Percentiles rank a stretch among this genome's conserved stretches.
These are phyloP conservation scores for Amylocystis lapponica DNA, from an alignment of 768 basidiomycete genomes.

Conservation along the genomic window DNA sequence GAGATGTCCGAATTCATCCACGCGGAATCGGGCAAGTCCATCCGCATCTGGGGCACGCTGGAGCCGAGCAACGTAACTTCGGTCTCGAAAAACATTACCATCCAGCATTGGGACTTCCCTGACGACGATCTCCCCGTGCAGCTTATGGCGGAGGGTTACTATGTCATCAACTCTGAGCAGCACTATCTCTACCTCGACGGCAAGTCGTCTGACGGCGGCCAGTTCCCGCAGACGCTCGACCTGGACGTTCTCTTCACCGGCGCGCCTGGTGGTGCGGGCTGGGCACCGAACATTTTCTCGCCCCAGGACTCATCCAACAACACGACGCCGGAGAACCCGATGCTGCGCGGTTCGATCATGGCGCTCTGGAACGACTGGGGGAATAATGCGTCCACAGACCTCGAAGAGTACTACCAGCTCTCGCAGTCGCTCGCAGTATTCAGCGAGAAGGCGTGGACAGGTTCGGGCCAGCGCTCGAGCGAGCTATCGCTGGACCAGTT, in stretches of 20 bases:
- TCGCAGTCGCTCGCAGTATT: constrained; percentile 35
- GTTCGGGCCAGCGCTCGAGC: constrained; percentile 29
- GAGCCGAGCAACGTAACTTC: constrained; percentile 32
- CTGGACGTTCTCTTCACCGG: constrained; percentile 25
- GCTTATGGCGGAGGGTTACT: constrained; percentile 19
- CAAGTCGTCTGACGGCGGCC: constrained; percentile 22
- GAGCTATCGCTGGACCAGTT: constrained; percentile 32
- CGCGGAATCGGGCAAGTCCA: constrained; percentile 27
- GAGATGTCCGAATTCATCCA: constrained; percentile 35
- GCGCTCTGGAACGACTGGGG: constrained; percentile 37
- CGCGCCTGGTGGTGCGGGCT: constrained; percentile 18
- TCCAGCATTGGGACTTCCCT: constrained; percentile 38
- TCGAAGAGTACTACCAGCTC: constrained; percentile 40
- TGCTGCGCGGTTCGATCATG: constrained; percentile 21
- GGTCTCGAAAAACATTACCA: constrained; percentile 35
- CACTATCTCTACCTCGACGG: constrained; percentile 19
- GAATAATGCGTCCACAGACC: constrained; percentile 37
- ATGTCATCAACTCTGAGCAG: constrained; percentile 25
- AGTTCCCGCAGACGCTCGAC: constrained; percentile 29
- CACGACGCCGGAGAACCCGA: constrained; percentile 13
- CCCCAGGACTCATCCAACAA: constrained; percentile 21
- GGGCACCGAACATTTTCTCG: constrained; percentile 22
- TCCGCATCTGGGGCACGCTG: constrained; percentile 41
- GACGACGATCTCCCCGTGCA: constrained; percentile 20
- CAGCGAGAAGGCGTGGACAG: constrained; percentile 39